phyloP scores from a whole-genome alignment of 108 stramenopile genomes.

The Skeletonema grethae region DNA sequence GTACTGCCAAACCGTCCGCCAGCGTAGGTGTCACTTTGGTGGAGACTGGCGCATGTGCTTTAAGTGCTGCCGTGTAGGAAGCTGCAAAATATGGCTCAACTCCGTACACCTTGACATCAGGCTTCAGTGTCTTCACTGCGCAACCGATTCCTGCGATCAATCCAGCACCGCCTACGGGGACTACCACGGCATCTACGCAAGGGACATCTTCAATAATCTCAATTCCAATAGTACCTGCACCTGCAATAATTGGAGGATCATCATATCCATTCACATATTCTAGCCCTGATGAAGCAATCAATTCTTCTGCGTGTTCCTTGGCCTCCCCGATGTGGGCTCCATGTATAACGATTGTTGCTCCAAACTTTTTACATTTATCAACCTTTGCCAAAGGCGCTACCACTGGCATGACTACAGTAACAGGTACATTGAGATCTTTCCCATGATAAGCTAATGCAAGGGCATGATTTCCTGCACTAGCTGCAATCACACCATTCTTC shows the following conservation, averaged over 20 bases:
- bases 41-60: conserved; percentile 77
- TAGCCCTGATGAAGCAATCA: conserved; percentile 61
- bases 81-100: conserved; percentile 94
- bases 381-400: conserved; percentile 95
- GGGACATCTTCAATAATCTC: conserved; percentile 97
- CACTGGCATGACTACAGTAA: conserved; percentile 95
- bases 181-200: conserved; percentile 89
- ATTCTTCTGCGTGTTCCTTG: conserved; percentile 78
- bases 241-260: conserved; percentile 95
- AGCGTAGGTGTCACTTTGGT: conserved; percentile 76
- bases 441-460: conserved; percentile 96
- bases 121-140: conserved; percentile 93
- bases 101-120: conserved; percentile 81
- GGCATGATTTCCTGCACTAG: conserved; percentile 92
- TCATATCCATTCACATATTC: conserved; percentile 97
- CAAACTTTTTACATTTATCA: conserved; percentile 94
- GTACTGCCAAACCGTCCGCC: conserved; percentile 97
- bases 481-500: conserved; percentile 88
- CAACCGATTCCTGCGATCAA: conserved; percentile 94
- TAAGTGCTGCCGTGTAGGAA: conserved; percentile 89
- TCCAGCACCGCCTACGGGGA: conserved; percentile 96
- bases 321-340: conserved; percentile 94
- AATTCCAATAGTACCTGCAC: conserved; percentile 97
- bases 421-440: conserved; percentile 88
- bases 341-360: conserved; percentile 89